Percentiles rank a stretch among this genome's conserved stretches.
Conservation (phyloP, 306 rosid genomes). For the Vicia faba region DNA sequence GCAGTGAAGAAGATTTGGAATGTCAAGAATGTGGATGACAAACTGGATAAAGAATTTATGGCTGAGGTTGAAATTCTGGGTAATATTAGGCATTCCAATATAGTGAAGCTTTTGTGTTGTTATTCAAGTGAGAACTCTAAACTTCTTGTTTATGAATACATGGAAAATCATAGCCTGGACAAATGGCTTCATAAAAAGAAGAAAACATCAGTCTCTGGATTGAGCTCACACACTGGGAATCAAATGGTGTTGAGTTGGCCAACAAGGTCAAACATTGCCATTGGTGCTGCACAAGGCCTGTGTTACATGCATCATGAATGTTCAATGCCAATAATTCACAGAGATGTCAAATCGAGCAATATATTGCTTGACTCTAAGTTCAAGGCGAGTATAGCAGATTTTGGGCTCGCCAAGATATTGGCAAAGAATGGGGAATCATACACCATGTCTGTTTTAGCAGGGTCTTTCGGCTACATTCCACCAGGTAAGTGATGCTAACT, state of each 20-base stretch:
- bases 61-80: constrained; percentile 79
- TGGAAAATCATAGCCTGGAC: constrained; percentile 80
- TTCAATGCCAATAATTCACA: constrained; percentile 70
- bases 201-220: constrained; percentile 32
- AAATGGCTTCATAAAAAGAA: constrained; percentile 70
- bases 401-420: constrained; percentile 82
- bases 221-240: constrained; percentile 33
- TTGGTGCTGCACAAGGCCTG: constrained; percentile 85
- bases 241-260: constrained; percentile 67
- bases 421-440: constrained; percentile 54
- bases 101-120: constrained; percentile 84
- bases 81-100: constrained; percentile 72
- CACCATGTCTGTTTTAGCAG: constrained; percentile 66
- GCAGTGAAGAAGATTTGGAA: constrained; percentile 81
- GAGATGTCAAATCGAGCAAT: constrained; percentile 91
- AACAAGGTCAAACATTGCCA: constrained; percentile 69
- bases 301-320: constrained; percentile 91
- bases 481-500: constrained; percentile 58
- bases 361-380: constrained; percentile 75
- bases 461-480: constrained; percentile 86
- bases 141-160: constrained; percentile 87
- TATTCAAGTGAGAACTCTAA: constrained; percentile 67
- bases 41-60: constrained; percentile 63
- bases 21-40: constrained; percentile 46
- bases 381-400: constrained; percentile 85